Base-by-base conservation (phyloP, 1,139 yeast species). In the Pichia sp. region DNA sequence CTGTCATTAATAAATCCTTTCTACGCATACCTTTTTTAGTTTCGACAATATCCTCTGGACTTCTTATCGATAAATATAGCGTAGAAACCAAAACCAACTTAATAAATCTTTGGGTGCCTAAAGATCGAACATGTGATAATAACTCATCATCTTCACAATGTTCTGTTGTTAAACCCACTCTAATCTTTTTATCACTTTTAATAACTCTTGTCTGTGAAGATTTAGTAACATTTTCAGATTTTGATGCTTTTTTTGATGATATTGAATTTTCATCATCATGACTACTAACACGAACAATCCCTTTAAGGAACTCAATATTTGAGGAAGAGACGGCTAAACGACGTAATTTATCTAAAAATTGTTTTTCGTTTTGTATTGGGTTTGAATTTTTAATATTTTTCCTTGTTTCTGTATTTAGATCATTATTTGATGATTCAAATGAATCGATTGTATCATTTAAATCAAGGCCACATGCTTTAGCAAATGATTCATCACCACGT, bases 1-100 rank as follows among this genome's bases (percentile, higher is more conserved):
- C 63, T 6, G 48, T 34, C 11, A 51, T 31, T n/a, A 57, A 41
- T 16, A 58, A 45, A 45, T 56, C 61, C 35, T 55, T 58, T 11
- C 50, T 46, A 27, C 52, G 42, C 3, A 39, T 28, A 30, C 53
- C 53, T 9, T 51, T 46, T 11, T 35, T 41, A 3, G 47, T 51
- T 36, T 51, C 48, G 35, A 51, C 51, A 5, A 51, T 35, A 48
- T 49, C 52, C 36, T 47, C 49, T 22, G 53, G 47, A 2, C 52
- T 51, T 30, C 45, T 45, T 6, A 43, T 40, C 5, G 50, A 47
- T 9, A 47, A 35, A 32, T 49, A 53, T 7, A 50, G 32, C n/a
- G 55, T 42, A 8, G 56, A 42, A 40, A 53, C 44, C n/a, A 53
- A 11, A 11, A 53, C 38, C 9, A 54, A 36, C 35, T 54, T 52